Evolutionary conservation across 441 rosid genomes (phyloP).

Genomic region (Pelargonium myrrhifolium): DNA sequence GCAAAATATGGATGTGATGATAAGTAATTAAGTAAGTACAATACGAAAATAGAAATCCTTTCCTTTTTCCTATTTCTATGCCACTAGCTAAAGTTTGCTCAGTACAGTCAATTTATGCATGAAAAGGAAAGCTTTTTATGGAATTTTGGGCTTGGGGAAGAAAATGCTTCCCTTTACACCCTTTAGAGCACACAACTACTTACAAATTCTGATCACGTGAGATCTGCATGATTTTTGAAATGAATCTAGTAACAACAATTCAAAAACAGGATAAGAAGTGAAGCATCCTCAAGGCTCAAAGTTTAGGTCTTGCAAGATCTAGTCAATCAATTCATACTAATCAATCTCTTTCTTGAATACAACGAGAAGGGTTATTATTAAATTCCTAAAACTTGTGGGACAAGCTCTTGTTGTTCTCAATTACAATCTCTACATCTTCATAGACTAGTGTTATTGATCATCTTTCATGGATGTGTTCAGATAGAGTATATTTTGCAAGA

Average conservation of each 20-base stretch:
- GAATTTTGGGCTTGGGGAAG: slow-evolving; percentile 1
- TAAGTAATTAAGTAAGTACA: too few species aligned
- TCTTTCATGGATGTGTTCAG: not conserved
- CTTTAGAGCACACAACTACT: not conserved
- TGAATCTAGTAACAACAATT: not conserved
- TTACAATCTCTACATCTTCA: not conserved
- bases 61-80: not conserved
- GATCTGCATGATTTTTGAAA: not conserved
- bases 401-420: not conserved
- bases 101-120: not conserved
- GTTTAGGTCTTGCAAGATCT: not conserved
- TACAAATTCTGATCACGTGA: not conserved
- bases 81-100: not conserved
- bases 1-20: not conserved
- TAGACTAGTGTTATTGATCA: not conserved
- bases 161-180: not conserved
- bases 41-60: not conserved
- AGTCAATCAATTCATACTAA: not conserved
- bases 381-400: not conserved
- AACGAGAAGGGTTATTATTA: not conserved
- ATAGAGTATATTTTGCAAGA: slow-evolving; percentile 1
- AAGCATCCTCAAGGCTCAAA: slow-evolving; percentile 5
- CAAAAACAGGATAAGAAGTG: not conserved
- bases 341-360: not conserved
- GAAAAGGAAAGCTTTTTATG: not conserved